Base-by-base conservation (phyloP, 2,329 filamentous ascomycete species). In the Fusarium robinianum region DNA sequence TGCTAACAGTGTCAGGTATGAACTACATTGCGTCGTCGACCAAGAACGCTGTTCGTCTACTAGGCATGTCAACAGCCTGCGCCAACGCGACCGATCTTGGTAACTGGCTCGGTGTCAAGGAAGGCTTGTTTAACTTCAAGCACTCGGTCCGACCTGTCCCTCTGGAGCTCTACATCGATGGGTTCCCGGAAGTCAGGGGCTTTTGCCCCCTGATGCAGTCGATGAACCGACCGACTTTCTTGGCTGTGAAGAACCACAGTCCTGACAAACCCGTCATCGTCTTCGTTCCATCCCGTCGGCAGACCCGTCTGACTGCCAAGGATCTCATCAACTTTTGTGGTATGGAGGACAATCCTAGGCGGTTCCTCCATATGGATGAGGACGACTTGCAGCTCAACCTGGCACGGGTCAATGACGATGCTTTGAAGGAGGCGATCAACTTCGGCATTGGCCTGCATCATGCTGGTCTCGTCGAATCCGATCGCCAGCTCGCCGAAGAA, bases 31-130 rank as follows among this genome's bases (percentile, higher is more conserved):
- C 92, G 2, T 88, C 91, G 3, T 90, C 95, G 50, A 95, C 89
- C 26, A 90, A 95, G 62, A 90, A 85, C 37, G 83, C 90, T 1
- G 92, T 99, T 15, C 82, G 94, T 5, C 76, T 99, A 5, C 79
- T 99, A 51, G 94, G 94, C n/a, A 99, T 99, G 95, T 99, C 94
- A 3, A 99, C 94, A 12, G 95, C 94, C 8, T 97, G 92, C 61
- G 94, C 94, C 10, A 99, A 99, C 64, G 94, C 95, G 3, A 88
- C 82, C 10, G 95, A 99, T 66, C 77, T 99, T 23, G 95, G 81
- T 3, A 97, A 96, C 62, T 99, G 94, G 94, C 79, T 99, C 3
- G 94, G 94, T 32, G 95, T 99, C 25, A 96, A 96, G 64, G 88
- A 96, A 62, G 92, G 86, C 1, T 70, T 99, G 16, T 99, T 95